Percentiles rank a stretch among this genome's conserved stretches.
These are phyloP conservation scores for Rhodotorula graminis DNA, from an alignment of 768 basidiomycete species.

Conservation along the genomic window DNA sequence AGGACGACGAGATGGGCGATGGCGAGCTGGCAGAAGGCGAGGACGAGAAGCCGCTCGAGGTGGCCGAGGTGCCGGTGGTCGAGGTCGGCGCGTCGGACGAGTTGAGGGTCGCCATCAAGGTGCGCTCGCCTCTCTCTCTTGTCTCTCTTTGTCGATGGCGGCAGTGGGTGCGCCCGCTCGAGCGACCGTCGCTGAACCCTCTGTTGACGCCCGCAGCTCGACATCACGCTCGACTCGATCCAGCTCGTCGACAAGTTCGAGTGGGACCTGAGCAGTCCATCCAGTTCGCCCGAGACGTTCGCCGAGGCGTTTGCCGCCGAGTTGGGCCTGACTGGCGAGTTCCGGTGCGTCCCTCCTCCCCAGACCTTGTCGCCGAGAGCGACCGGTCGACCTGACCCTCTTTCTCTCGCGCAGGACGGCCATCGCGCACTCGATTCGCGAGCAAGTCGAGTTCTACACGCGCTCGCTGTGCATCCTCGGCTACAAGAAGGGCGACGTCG, in stretches of 20 bases:
- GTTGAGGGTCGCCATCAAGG: conserved; percentile 86
- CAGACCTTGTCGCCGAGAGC: no score
- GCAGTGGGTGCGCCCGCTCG: neutral
- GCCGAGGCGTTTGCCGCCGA: conserved; percentile 80
- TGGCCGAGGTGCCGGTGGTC: neutral
- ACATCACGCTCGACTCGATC: conserved; percentile 87
- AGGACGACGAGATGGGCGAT: conserved; percentile 47
- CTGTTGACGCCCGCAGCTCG: conserved; percentile 57
- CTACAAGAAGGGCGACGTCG: conserved; percentile 69
- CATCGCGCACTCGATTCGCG: conserved; percentile 89
- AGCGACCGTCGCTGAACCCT: neutral
- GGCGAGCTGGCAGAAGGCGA: conserved; percentile 58
- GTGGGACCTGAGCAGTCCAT: conserved; percentile 82
- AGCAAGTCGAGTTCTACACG: conserved; percentile 86
- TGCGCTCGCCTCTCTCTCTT: conserved; percentile 51
- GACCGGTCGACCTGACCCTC: no score
- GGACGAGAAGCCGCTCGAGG: conserved; percentile 52
- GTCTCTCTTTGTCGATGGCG: neutral
- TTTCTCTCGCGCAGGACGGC: conserved; percentile 62
- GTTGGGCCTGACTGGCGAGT: conserved; percentile 84
- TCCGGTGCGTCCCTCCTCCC: conserved; percentile 64
- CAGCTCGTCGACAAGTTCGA: conserved; percentile 96
- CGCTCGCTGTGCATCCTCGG: conserved; percentile 87
- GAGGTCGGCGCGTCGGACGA: conserved; percentile 55
- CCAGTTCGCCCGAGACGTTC: conserved; percentile 84